A percentile compares a stretch with the other conserved stretches of the same genome.
phyloP scores from a whole-genome alignment of 2,329 filamentous ascomycete genomes.

The Fusarium praegraminearum region DNA sequence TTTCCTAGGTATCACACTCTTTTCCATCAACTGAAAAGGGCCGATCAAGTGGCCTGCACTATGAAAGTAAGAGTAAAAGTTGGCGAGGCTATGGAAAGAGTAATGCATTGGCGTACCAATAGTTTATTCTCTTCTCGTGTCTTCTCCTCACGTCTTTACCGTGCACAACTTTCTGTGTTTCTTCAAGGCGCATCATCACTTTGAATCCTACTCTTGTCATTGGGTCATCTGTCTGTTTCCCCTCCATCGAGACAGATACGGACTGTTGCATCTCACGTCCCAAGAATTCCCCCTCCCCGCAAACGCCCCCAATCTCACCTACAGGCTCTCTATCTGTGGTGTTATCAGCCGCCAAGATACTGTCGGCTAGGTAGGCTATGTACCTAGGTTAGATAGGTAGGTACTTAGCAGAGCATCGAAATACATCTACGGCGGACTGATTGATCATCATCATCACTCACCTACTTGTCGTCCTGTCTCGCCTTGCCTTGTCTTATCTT shows the following conservation, averaged over 20 bases:
- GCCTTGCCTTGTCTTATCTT: slow-evolving; percentile 2
- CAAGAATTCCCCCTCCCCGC: slow-evolving; percentile 28
- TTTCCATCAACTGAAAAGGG: slow-evolving; percentile 20
- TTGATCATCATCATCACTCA: not conserved
- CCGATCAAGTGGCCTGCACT: slow-evolving; percentile 26
- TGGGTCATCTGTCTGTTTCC: slow-evolving; percentile 4
- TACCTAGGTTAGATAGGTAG: not conserved
- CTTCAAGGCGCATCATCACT: slow-evolving; percentile 23
- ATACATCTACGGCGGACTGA: not conserved
- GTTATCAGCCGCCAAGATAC: slow-evolving; percentile 24
- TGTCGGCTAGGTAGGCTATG: not conserved
- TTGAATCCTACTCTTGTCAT: slow-evolving; percentile 23
- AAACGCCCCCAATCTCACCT: slow-evolving; percentile 39
- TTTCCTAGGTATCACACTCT: not conserved
- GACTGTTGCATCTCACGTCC: slow-evolving; percentile 31
- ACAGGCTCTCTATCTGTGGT: slow-evolving; percentile 13
- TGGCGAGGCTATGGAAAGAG: slow-evolving; percentile 15
- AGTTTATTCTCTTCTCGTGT: not conserved
- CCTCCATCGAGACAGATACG: slow-evolving; percentile 28
- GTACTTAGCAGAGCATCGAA: not conserved
- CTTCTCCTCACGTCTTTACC: not conserved
- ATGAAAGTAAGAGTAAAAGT: not conserved
- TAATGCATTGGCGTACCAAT: slow-evolving; percentile 27
- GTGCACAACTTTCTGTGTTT: slow-evolving; percentile 24
- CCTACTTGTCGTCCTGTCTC: not conserved